Conservation (phyloP, 2,329 filamentous ascomycete genomes). For the Xylariaceae sp. region DNA sequence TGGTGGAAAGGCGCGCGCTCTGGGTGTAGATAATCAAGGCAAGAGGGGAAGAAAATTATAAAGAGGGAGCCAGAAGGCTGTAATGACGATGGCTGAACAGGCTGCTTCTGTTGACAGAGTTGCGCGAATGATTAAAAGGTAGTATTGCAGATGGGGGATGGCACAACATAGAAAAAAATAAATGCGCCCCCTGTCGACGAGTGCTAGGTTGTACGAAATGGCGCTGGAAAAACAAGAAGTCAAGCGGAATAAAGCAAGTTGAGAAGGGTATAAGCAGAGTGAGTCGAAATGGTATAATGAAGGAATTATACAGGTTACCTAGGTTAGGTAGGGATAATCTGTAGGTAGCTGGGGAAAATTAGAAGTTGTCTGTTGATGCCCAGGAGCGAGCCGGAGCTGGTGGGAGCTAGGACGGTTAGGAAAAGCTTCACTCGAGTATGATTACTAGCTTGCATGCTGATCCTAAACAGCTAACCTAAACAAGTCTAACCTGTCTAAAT, state of each 20-base stretch:
- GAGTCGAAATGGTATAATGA: too few relatives aligned
- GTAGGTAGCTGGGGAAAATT: not conserved
- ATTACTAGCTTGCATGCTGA: too few relatives aligned
- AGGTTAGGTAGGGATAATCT: too few relatives aligned
- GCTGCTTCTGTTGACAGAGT: slow-evolving; percentile 9
- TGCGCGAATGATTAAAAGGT: slow-evolving; percentile 4
- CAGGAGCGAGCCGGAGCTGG: not conserved
- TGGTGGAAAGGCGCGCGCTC: slow-evolving; percentile 2
- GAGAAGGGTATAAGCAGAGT: not conserved
- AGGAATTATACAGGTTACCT: too few relatives aligned
- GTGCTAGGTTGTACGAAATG: slow-evolving; percentile 6
- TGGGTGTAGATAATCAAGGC: too few relatives aligned
- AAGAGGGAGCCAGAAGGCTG: not conserved
- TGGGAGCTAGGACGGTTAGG: not conserved
- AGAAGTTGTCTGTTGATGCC: slow-evolving; percentile 8
- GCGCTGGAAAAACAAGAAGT: too few relatives aligned
- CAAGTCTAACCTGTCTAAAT: too few relatives aligned
- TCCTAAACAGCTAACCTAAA: too few relatives aligned
- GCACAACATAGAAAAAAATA: too few relatives aligned
- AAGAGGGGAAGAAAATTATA: not conserved
- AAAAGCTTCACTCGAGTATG: not conserved
- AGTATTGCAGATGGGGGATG: not conserved
- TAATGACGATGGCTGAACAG: slow-evolving; percentile 1
- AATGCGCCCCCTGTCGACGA: slow-evolving; percentile 7
- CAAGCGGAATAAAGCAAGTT: not conserved